phyloP scores from a whole-genome alignment of 805 yeast species.

The Ogataea sp. region DNA sequence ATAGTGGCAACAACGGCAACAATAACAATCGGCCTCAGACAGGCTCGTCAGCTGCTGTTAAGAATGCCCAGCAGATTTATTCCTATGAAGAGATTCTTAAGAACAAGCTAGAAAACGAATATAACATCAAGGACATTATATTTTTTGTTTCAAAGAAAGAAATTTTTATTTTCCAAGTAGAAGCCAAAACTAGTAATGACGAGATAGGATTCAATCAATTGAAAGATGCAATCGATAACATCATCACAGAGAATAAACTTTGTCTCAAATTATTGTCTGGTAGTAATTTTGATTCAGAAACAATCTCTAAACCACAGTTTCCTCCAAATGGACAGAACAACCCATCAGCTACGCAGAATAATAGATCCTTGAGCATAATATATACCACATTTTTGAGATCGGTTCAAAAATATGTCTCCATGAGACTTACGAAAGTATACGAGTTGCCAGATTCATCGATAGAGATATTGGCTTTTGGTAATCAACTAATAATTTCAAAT shows the following conservation, averaged over 20 bases:
- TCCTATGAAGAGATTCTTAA: conserved; percentile 19
- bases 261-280: conserved; percentile 18
- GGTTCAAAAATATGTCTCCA: conserved; percentile 31
- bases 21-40: neutral
- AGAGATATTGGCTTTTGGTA: conserved; percentile 42
- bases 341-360: conserved; percentile 5
- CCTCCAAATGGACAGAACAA: neutral
- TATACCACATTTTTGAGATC: conserved; percentile 44
- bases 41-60: neutral
- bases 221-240: conserved; percentile 24
- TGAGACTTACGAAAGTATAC: conserved; percentile 14
- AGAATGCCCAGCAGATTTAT: conserved; percentile 16
- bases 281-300: conserved; percentile 18
- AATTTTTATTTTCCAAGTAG: conserved; percentile 23
- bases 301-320: conserved; percentile 12
- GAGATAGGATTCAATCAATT: conserved; percentile 21
- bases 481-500: conserved; percentile 27
- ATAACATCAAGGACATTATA: conserved; percentile 19
- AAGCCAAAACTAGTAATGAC: conserved; percentile 5
- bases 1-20: neutral
- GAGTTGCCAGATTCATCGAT: conserved; percentile 21
- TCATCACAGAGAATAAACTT: conserved; percentile 18
- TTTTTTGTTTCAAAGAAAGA: conserved; percentile 23
- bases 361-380: conserved; percentile 22
- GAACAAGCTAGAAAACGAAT: conserved; percentile 18